Conservation (phyloP, 108 stramenopile genomes). For the Cyclotella cryptica region DNA sequence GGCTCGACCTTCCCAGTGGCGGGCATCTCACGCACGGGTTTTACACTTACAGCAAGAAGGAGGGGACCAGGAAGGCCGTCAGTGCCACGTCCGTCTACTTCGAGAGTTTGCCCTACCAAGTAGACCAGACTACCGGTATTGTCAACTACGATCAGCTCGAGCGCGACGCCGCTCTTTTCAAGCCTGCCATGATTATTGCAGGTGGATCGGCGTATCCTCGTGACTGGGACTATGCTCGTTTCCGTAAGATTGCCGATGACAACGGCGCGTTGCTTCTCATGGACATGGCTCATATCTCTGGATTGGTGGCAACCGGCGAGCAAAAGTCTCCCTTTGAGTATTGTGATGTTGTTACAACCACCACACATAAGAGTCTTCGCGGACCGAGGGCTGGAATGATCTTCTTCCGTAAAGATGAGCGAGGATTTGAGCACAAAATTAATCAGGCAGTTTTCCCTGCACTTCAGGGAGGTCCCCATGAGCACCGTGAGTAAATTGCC, state of each 20-base stretch:
- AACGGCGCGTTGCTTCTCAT: conserved; percentile 98
- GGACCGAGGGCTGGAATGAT: conserved; percentile 99
- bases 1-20: conserved; percentile 98
- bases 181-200: conserved; percentile 97
- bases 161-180: conserved; percentile 94
- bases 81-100: conserved; percentile 99
- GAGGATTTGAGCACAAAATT: conserved; percentile 94
- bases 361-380: conserved; percentile 99
- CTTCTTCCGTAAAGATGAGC: conserved; percentile 98
- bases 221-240: conserved; percentile 98
- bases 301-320: conserved; percentile 96
- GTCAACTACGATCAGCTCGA: conserved; percentile 96
- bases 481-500: conserved; percentile 67
- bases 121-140: conserved; percentile 94
- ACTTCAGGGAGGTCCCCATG: conserved; percentile 99
- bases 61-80: conserved; percentile 96
- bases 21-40: conserved; percentile 99
- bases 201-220: conserved; percentile 99
- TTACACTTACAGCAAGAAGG: conserved; percentile 99
- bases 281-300: conserved; percentile 99
- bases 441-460: conserved; percentile 99
- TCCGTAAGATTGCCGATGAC: conserved; percentile 98
- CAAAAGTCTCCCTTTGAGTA: conserved; percentile 93
- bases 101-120: conserved; percentile 98
- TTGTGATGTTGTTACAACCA: conserved; percentile 99